These are phyloP conservation scores for Ceratorhiza oryzae-sativae DNA, from an alignment of 1,284 basidiomycete genomes.

Conservation along the genomic window DNA sequence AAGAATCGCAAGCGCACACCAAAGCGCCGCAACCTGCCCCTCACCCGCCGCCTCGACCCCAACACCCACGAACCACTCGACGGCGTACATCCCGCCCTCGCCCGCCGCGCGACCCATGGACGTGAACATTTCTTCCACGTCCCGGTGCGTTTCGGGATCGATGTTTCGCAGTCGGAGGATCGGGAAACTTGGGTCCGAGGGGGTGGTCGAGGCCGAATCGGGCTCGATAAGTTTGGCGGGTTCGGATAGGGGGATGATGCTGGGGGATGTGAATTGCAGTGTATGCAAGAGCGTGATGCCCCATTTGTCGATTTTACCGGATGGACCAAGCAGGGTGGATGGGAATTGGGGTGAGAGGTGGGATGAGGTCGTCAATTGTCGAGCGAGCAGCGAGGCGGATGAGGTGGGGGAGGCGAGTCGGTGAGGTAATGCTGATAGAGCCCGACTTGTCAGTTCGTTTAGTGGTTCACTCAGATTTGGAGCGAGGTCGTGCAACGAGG, in stretches of 20 bases:
- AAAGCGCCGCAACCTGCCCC: slow-evolving; percentile 69
- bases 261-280: slow-evolving; percentile 70
- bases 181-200: neutral
- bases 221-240: slow-evolving; percentile 43
- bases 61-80: slow-evolving; percentile 81
- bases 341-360: slow-evolving; percentile 57
- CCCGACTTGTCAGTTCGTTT: slow-evolving; percentile 69
- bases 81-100: slow-evolving; percentile 71
- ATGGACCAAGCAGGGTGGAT: slow-evolving; percentile 75
- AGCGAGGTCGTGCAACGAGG: slow-evolving; percentile 55
- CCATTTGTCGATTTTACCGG: slow-evolving; percentile 87
- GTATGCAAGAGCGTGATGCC: slow-evolving; percentile 81
- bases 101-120: slow-evolving; percentile 71
- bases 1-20: slow-evolving; percentile 77
- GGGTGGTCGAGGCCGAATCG: neutral
- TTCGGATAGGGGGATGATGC: slow-evolving; percentile 48
- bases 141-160: slow-evolving; percentile 56
- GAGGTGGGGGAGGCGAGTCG: slow-evolving; percentile 69
- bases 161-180: slow-evolving; percentile 55
- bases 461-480: slow-evolving; percentile 62
- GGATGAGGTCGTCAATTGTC: slow-evolving; percentile 46
- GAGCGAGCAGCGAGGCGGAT: slow-evolving; percentile 56
- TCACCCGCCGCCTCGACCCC: slow-evolving; percentile 54
- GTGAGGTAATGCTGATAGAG: slow-evolving; percentile 67
- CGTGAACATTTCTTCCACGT: slow-evolving; percentile 73